Evolutionary conservation across 2,329 filamentous ascomycete genomes (phyloP).

Genomic region (Nemania sp.): DNA sequence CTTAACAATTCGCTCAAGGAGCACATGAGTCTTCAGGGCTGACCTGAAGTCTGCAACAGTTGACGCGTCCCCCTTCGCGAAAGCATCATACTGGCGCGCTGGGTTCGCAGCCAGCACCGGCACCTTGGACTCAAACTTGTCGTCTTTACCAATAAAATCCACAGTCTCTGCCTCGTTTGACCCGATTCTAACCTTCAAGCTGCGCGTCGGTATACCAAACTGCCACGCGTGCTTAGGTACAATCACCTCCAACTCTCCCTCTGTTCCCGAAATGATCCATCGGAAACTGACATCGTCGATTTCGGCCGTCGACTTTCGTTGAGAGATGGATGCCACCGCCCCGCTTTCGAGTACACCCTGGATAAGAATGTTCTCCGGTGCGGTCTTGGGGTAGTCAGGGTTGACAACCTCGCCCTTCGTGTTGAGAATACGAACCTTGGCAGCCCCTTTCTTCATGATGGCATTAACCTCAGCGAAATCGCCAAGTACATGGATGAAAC

Average conservation of each 20-base stretch:
- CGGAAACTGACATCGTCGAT: conserved; percentile 33
- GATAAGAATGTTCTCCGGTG: conserved; percentile 42
- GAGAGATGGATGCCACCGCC: conserved; percentile 37
- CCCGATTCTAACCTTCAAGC: conserved; percentile 28
- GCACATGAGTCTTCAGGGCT: conserved; percentile 28
- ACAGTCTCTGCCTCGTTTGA: conserved; percentile 14
- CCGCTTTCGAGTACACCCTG: conserved; percentile 40
- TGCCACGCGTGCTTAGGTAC: conserved; percentile 29
- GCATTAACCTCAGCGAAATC: conserved; percentile 35
- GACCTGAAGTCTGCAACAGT: conserved; percentile 28
- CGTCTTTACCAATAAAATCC: conserved; percentile 17
- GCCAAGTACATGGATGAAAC: conserved; percentile 40
- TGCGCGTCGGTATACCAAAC: conserved; percentile 9
- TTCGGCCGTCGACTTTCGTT: conserved; percentile 27
- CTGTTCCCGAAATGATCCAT: conserved; percentile 44
- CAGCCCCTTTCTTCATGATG: conserved; percentile 34
- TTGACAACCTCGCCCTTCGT: conserved; percentile 30
- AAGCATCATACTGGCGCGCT: conserved; percentile 29
- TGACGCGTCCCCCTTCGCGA: conserved; percentile 27
- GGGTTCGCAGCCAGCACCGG: conserved; percentile 24
- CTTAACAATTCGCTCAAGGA: conserved; percentile 32
- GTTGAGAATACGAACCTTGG: conserved; percentile 30
- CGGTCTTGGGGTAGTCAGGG: conserved; percentile 32
- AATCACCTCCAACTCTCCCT: conserved; percentile 41
- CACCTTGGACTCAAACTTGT: conserved; percentile 18